Percentiles rank a stretch among this genome's conserved stretches.
These are phyloP conservation scores for Salix purpurea DNA, from an alignment of 345 rosid genomes.

Conservation along the genomic window DNA sequence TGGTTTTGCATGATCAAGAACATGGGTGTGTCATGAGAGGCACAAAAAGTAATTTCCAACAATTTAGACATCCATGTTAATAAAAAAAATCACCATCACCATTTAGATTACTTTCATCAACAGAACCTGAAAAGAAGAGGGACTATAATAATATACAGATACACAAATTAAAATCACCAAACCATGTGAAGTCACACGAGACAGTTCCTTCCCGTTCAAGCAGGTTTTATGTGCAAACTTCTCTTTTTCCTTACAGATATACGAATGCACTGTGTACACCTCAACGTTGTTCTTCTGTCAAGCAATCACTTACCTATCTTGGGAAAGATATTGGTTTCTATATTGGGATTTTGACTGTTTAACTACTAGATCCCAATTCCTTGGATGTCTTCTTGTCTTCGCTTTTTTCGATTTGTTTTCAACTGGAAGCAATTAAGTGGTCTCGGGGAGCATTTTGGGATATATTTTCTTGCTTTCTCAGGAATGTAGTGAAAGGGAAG, in stretches of 20 bases:
- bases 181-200: neutral
- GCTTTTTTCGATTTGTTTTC: constrained; percentile 31
- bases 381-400: neutral
- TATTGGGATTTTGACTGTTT: neutral
- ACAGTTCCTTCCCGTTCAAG: neutral
- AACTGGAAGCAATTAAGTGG: constrained; percentile 24
- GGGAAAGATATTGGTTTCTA: neutral
- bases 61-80: too few relatives aligned
- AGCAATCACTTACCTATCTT: neutral
- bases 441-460: constrained; percentile 6
- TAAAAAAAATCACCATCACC: too few relatives aligned
- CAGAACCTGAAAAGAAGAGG: too few relatives aligned
- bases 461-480: neutral
- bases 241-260: neutral
- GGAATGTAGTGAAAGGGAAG: constrained; percentile 30
- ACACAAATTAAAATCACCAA: neutral
- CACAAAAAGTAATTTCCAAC: too few relatives aligned
- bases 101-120: too few relatives aligned
- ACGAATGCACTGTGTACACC: neutral
- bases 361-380: neutral
- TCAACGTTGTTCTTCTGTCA: neutral
- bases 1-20: too few relatives aligned
- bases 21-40: too few relatives aligned
- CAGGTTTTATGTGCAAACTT: neutral
- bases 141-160: too few relatives aligned